phyloP scores from a whole-genome alignment of 768 basidiomycete species.

The Chalciporus sphaerocephalus region DNA sequence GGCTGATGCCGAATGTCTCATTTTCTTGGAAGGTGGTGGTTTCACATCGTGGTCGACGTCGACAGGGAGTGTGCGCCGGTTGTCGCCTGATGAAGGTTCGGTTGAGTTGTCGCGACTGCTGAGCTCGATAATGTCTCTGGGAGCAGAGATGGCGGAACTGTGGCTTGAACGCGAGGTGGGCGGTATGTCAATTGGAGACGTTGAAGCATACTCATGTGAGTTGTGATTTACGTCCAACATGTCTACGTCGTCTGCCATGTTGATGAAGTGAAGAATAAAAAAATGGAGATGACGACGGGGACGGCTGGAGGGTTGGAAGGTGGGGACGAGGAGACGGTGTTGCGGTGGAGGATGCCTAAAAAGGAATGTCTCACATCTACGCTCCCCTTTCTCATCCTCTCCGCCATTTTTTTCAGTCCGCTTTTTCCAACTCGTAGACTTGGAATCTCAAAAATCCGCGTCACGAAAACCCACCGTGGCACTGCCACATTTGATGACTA shows the following conservation, averaged over 20 bases:
- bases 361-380: conserved; percentile 34
- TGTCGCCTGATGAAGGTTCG: conserved; percentile 13
- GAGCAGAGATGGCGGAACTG: conserved; percentile 15
- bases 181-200: conserved; percentile 7
- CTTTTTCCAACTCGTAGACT: conserved; percentile 21
- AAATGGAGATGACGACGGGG: neutral
- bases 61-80: conserved; percentile 10
- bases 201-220: neutral
- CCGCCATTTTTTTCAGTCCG: conserved; percentile 22
- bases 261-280: neutral
- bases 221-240: conserved; percentile 22
- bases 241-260: conserved; percentile 28
- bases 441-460: conserved; percentile 23
- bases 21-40: conserved; percentile 30
- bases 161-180: conserved; percentile 13
- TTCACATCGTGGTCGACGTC: conserved; percentile 20
- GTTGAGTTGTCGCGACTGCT: conserved; percentile 31
- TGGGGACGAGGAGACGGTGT: conserved; percentile 26
- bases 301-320: conserved; percentile 14
- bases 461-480: conserved; percentile 1
- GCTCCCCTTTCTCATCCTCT: conserved; percentile 28
- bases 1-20: conserved; percentile 23
- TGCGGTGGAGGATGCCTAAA: conserved; percentile 34
- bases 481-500: conserved; percentile 18
- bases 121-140: conserved; percentile 26